Base-by-base conservation (phyloP, 805 yeast genomes). In the Cephaloascus albidus region DNA sequence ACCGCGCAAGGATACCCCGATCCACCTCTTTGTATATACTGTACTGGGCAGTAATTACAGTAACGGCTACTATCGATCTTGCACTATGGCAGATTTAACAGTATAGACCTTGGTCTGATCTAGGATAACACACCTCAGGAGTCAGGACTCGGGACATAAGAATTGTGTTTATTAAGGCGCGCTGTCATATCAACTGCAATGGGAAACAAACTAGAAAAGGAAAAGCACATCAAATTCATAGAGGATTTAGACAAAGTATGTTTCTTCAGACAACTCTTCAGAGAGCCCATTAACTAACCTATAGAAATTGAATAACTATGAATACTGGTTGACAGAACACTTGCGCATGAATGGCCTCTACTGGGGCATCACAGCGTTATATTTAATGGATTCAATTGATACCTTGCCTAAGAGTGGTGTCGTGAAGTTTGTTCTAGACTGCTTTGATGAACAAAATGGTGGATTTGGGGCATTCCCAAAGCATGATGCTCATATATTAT, bases 301-400 rank as follows among this genome's bases (percentile, higher is more conserved):
- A 5, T 10, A 68, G 36, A 65, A 71, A 45, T 65, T 72, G 40
- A 70, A 78, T 54, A 72, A 81, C 53, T 63, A 78, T 20, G 88
- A 83, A 49, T 89, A 87, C 59, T 87, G 95, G 93, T 59, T 89
- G 38, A 76, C 86, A 10, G 97, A 93, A 52, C 97, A 93, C 56
- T 65, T 93, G 37, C 70, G 97, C 26, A 60, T 93, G 69, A 87
- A 85, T 51, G 98, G 97, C 1, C 70, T 93, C 0, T 93, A 93
- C 56, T 93, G 99, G 99, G 97, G 97, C 0, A 64, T 86, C 3
- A 81, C 84, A 15, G 87, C 96, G 0, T 58, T 89, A 26, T 73
- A 74, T 37, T 58, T 82, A 2, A 54, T 90, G 58, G 67, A 72
- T 20, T 64, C 79, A 2, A 59, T 69, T 27, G 72, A 73, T 12